A percentile compares a stretch with the other conserved stretches of the same genome.
Conservation (phyloP, 768 basidiomycete species). For the Tylopilus sp. region DNA sequence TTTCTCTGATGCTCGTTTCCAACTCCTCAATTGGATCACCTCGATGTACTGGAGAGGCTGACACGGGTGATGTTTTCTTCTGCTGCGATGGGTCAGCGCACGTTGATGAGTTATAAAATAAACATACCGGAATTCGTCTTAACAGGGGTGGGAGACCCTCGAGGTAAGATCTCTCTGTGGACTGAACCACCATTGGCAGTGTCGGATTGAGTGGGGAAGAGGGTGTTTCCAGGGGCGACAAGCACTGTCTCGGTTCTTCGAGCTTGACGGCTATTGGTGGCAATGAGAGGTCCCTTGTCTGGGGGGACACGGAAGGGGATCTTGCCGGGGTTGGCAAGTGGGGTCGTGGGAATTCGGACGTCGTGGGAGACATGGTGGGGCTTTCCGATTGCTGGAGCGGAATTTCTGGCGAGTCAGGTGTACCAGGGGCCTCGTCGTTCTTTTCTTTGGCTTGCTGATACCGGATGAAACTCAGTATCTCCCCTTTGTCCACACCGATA, state of each 20-base stretch:
- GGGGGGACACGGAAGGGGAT: constrained; percentile 16
- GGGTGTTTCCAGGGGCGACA: background rate
- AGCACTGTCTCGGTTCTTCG: constrained; percentile 14
- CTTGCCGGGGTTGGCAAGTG: constrained; percentile 30
- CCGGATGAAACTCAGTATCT: constrained; percentile 24
- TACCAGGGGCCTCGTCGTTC: background rate
- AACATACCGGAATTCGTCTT: constrained; percentile 6
- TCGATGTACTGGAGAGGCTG: background rate
- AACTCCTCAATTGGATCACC: constrained; percentile 3
- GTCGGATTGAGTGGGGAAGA: background rate
- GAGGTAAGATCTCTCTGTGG: background rate
- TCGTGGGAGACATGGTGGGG: constrained; percentile 18
- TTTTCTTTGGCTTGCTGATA: constrained; percentile 29
- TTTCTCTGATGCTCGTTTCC: constrained; percentile 10
- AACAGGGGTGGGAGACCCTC: constrained; percentile 6
- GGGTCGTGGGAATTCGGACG: constrained; percentile 8
- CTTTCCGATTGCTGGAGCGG: background rate
- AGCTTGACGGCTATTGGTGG: constrained; percentile 30
- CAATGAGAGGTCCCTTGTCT: constrained; percentile 21
- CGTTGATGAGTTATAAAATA: background rate
- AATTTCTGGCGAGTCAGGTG: constrained; percentile 14
- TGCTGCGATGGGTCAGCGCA: background rate
- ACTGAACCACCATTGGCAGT: background rate
- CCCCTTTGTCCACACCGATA: constrained; percentile 14
- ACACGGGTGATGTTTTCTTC: background rate